Base-by-base conservation (phyloP, 2,329 filamentous ascomycete genomes). In the Cordyceps militaris region DNA sequence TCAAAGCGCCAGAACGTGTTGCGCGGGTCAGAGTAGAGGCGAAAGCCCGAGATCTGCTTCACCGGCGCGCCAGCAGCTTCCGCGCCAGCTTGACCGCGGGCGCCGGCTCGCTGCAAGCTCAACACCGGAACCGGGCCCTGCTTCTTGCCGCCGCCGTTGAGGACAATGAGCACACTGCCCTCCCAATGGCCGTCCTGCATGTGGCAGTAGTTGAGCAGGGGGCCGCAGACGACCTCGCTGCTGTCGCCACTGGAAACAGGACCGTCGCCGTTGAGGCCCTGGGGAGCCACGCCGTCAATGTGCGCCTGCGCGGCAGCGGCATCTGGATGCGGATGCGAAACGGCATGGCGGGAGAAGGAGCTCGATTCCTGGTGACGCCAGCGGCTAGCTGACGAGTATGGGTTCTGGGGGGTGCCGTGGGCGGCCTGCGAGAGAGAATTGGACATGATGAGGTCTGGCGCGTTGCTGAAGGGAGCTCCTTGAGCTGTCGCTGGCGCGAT, bases 1-100 rank as follows among this genome's bases (percentile, higher is more conserved):
- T 88, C 87, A 73, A 97, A 99, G 58, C 87, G 82, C 94, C 94
- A 99, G 71, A 99, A 99, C 0, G 93, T 97, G 79, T 86, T 74
- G 73, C 80, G 74, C 49, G 74, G 71, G 66, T 87, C 79, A 69
- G 87, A 81, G 84, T 87, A 75, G 73, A 93, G 68, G 79, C 80
- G 74, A 72, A 76, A 64, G 77, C 77, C 69, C 70, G 74, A 66
- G 76, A 91, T 49, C 48, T 42, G 44, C 19, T 32, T 23, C 2
- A 46, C 36, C 2, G 50, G 26, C 8, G 7, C 44, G n/a, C 14
- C n/a, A 3, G 32, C 21, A 28, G 38, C 19, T 19, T 43, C 65
- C 24, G 67, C 65, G 38, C 69, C 63, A 13, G 68, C 49, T 16
- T 67, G 58, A 19, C 68, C 66, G n/a, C 60, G 59, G 32, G 68